phyloP scores from a whole-genome alignment of 2,329 filamentous ascomycete species.

The Cladosporium velox region DNA sequence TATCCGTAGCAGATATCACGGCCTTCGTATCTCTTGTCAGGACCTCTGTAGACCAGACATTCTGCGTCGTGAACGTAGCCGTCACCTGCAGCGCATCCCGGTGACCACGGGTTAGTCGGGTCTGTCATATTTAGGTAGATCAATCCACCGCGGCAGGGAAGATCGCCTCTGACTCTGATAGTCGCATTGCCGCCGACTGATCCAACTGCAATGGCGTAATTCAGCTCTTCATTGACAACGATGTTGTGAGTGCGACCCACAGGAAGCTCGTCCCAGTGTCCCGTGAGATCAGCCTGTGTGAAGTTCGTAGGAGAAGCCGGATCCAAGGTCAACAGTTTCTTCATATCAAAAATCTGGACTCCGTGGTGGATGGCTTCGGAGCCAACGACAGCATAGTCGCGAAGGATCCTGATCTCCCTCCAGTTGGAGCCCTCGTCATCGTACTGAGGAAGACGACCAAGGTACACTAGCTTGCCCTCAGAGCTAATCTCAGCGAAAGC shows the following conservation, averaged over 20 bases:
- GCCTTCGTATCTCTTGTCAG: constrained; percentile 48
- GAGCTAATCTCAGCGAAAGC: constrained; percentile 56
- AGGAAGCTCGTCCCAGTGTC: constrained; percentile 45
- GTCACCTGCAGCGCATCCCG: constrained; percentile 54
- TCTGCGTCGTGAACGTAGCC: constrained; percentile 61
- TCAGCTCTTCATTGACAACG: constrained; percentile 51
- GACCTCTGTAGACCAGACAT: constrained; percentile 55
- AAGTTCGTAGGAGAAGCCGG: constrained; percentile 47
- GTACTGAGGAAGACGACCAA: constrained; percentile 54
- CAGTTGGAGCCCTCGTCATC: constrained; percentile 51
- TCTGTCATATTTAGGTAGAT: constrained; percentile 58
- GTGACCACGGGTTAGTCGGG: constrained; percentile 50
- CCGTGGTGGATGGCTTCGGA: constrained; percentile 54
- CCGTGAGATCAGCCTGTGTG: constrained; percentile 43
- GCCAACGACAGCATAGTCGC: constrained; percentile 48
- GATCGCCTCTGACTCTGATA: constrained; percentile 17
- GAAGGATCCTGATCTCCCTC: constrained; percentile 55
- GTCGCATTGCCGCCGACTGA: constrained; percentile 44
- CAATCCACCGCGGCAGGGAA: constrained; percentile 48
- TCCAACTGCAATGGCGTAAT: constrained; percentile 48
- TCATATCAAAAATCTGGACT: constrained; percentile 66
- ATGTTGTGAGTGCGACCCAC: constrained; percentile 56
- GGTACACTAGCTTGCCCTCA: constrained; percentile 54
- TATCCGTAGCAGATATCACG: constrained; percentile 56
- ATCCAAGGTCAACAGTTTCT: constrained; percentile 54